Evolutionary conservation across 2,329 filamentous ascomycete species (phyloP), one percentile per base, ranked within the genome.

Genomic region (Fusarium sp.): DNA sequence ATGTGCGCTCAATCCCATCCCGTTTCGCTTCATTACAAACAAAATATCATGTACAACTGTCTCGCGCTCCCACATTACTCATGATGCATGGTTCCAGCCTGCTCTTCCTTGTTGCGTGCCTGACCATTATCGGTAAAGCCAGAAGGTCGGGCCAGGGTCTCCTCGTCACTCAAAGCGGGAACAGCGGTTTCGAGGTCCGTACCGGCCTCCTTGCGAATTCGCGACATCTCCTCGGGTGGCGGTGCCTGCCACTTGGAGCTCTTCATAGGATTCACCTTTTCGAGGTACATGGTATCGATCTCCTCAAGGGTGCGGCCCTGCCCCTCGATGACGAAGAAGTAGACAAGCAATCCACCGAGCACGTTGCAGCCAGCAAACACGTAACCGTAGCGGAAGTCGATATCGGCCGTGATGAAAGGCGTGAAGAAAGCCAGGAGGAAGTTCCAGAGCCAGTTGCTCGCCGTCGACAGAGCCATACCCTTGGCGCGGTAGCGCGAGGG

Each of bases 341-440:
- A 93, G 27, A 93, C 88, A 11, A 92, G 74, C 0, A 86, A 62
- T 0, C 85, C 84, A 0, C 84, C 89, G 0, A 84, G 78, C 15
- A 91, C 77, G 66, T 90, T 89, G 70, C 88, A 92, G 0, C 81
- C 88, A 0, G 89, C 90, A 73, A 93, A 93, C 27, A 93, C 86
- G 62, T 92, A 91, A 3, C 90, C 90, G 68, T 91, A 91, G 2
- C 81, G 81, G 74, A 89, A 93, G 65, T 89, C 84, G 50, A 93
- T 93, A 4, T 84, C 83, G 0, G 80, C 77, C 0, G 87, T 90
- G 71, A 93, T 93, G 75, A 92, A 93, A 0, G 90, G 88, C 0
- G 91, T 92, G 78, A 92, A 92, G 79, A 93, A 93, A 0, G 85
- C 85, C 57, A 88, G 82, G 63, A 91, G 80, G 75, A 93, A 93